Evolutionary conservation across 2,329 filamentous ascomycete species (phyloP).

Genomic region (Colletotrichum sojae): DNA sequence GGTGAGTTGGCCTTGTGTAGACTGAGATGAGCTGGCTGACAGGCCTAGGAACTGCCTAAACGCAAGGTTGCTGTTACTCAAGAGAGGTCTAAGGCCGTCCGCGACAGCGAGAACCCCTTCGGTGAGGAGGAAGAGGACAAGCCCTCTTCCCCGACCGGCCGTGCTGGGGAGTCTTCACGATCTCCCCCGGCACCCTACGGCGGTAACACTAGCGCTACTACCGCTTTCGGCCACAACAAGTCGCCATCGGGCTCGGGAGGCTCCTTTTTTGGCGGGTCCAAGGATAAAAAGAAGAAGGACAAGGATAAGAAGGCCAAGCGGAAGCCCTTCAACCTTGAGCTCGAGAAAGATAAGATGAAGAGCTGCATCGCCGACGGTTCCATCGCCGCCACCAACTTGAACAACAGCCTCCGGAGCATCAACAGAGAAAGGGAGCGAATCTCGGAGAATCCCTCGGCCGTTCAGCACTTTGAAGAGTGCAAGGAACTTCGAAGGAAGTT

Average conservation of each 20-base stretch:
- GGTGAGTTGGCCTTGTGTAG: slow-evolving; percentile 51
- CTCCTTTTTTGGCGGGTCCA: slow-evolving; percentile 59
- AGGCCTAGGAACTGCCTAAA: slow-evolving; percentile 68
- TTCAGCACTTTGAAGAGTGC: slow-evolving; percentile 86
- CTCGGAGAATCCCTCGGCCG: slow-evolving; percentile 83
- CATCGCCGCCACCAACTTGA: slow-evolving; percentile 90
- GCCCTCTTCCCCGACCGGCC: slow-evolving; percentile 46
- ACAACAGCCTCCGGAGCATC: slow-evolving; percentile 89
- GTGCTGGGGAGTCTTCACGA: slow-evolving; percentile 42
- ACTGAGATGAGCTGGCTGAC: not conserved
- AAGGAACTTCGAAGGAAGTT: slow-evolving; percentile 89
- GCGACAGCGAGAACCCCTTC: slow-evolving; percentile 83
- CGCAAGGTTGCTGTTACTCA: slow-evolving; percentile 81
- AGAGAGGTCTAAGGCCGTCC: slow-evolving; percentile 85
- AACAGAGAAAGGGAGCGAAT: slow-evolving; percentile 92
- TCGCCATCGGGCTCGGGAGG: slow-evolving; percentile 56
- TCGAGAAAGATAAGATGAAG: slow-evolving; percentile 89
- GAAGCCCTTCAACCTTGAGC: slow-evolving; percentile 84
- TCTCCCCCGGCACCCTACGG: slow-evolving; percentile 48
- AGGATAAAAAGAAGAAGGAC: slow-evolving; percentile 63
- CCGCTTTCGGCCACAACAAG: slow-evolving; percentile 48
- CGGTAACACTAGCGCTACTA: slow-evolving; percentile 32
- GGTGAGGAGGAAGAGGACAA: slow-evolving; percentile 74
- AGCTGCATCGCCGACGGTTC: slow-evolving; percentile 90
- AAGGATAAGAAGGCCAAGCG: slow-evolving; percentile 70